Conservation (phyloP, 2,329 filamentous ascomycete species). For the Ophiostoma sp. region DNA sequence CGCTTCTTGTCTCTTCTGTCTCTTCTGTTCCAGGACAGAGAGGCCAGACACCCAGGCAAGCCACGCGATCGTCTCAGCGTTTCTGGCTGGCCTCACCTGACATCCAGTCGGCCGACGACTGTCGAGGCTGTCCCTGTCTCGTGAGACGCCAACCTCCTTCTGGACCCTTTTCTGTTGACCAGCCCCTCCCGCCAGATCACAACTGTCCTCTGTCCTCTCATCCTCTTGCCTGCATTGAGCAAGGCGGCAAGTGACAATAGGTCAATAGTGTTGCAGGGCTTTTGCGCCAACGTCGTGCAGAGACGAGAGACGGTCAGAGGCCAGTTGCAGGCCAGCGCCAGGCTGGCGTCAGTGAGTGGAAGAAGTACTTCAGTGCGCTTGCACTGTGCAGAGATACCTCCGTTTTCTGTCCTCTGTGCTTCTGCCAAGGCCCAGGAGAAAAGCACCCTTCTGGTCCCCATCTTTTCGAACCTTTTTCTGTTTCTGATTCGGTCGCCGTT, state of each 20-base stretch:
- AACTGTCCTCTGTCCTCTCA: background rate
- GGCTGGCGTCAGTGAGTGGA: no score
- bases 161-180: background rate
- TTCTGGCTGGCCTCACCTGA: slow-evolving; percentile 13
- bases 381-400: slow-evolving; percentile 5
- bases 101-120: background rate
- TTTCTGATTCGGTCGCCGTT: slow-evolving; percentile 21
- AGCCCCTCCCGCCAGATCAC: background rate
- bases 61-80: background rate
- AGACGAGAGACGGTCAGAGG: background rate
- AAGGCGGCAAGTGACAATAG: slow-evolving; percentile 18
- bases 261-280: slow-evolving; percentile 8
- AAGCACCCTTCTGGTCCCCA: background rate
- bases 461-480: background rate
- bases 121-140: slow-evolving; percentile 3
- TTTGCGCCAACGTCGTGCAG: slow-evolving; percentile 9
- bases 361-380: no score
- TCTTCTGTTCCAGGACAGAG: background rate
- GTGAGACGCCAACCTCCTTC: slow-evolving; percentile 5
- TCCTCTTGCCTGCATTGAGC: slow-evolving; percentile 18
- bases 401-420: background rate
- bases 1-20: background rate
- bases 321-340: background rate
- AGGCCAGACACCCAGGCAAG: background rate
- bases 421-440: background rate